Evolutionary conservation across 2,329 filamentous ascomycete species (phyloP).

Genomic region (Thielaviopsis musarum): DNA sequence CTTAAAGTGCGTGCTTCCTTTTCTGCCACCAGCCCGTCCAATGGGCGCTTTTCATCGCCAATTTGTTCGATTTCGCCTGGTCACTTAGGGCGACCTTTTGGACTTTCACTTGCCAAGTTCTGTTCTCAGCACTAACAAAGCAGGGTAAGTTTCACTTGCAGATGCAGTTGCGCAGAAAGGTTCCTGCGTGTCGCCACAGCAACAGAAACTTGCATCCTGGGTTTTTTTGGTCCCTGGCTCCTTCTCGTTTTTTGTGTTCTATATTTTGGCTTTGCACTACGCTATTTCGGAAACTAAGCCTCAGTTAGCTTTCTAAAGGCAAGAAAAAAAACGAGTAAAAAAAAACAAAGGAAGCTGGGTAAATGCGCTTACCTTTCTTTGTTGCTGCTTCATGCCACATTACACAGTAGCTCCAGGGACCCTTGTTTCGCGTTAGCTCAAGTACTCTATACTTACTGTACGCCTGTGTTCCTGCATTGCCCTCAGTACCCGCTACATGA

Average conservation of each 20-base stretch:
- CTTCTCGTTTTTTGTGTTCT: not conserved
- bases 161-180: not conserved
- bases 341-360: not conserved
- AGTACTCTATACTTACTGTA: not conserved
- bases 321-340: not conserved
- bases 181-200: constrained; percentile 6
- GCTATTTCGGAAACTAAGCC: not conserved
- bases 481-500: not conserved
- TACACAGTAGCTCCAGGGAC: not conserved
- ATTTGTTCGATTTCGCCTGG: no score
- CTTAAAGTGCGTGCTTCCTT: not conserved
- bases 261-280: not conserved
- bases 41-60: not conserved
- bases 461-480: not conserved
- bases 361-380: not conserved
- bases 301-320: not conserved
- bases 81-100: no score
- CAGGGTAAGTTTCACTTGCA: not conserved
- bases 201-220: not conserved
- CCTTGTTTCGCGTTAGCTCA: not conserved
- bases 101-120: not conserved
- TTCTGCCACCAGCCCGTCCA: not conserved
- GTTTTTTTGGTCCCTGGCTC: not conserved
- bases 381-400: not conserved
- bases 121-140: not conserved